Percentiles rank a stretch among this genome's conserved stretches.
Conservation (phyloP, 805 yeast genomes). For the Candida khao-thaluensis region DNA sequence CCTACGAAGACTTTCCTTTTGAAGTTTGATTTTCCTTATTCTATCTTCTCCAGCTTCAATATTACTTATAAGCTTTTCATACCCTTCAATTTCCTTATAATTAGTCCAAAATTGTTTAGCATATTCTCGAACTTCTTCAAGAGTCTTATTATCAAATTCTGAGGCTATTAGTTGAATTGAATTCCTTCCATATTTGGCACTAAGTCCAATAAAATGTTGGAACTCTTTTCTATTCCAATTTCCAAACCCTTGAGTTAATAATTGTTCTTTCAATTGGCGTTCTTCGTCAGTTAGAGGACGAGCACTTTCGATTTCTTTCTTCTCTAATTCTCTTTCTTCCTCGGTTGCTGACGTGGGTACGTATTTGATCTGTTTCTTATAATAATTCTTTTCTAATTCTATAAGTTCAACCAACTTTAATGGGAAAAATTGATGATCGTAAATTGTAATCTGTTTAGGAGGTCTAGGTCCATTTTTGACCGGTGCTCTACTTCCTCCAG, state of each 20-base stretch:
- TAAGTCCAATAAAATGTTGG: conserved; percentile 69
- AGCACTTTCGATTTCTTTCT: conserved; percentile 71
- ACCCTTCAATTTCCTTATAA: conserved; percentile 79
- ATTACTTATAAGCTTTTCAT: conserved; percentile 75
- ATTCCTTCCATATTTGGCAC: conserved; percentile 80
- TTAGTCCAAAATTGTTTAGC: conserved; percentile 80
- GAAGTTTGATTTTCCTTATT: conserved; percentile 59
- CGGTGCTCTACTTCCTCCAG: conserved; percentile 54
- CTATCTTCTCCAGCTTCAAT: conserved; percentile 90
- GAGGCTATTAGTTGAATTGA: conserved; percentile 65
- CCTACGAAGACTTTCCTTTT: conserved; percentile 74
- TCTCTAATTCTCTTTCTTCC: conserved; percentile 54
- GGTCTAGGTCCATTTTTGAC: conserved; percentile 67
- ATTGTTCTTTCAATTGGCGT: conserved; percentile 56
- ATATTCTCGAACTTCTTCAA: conserved; percentile 77
- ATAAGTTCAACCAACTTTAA: conserved; percentile 70
- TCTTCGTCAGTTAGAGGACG: conserved; percentile 84
- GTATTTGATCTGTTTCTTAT: conserved; percentile 64
- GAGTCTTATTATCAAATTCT: conserved; percentile 79
- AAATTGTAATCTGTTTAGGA: conserved; percentile 78
- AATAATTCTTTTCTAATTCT: conserved; percentile 78
- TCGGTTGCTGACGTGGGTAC: conserved; percentile 34
- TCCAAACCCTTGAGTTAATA: conserved; percentile 64
- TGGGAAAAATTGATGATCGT: conserved; percentile 91
- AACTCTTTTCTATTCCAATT: conserved; percentile 90